These are phyloP conservation scores for Hyphopichia wangnamkhiaoensis DNA, from an alignment of 1,139 yeast species.

Conservation along the genomic window DNA sequence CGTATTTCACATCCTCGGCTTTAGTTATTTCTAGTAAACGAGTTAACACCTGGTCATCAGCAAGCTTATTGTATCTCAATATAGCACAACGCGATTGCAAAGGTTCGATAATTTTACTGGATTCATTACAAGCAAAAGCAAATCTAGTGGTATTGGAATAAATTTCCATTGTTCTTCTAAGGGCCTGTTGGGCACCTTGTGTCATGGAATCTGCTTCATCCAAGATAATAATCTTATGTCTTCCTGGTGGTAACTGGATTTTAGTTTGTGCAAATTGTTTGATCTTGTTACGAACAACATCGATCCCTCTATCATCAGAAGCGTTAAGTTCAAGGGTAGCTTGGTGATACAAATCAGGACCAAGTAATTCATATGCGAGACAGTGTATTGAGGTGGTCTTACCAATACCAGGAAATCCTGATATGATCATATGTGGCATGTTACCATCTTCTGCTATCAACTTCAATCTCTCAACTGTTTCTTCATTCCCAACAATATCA, in stretches of 20 bases:
- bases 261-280: constrained; percentile 95
- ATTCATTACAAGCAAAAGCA: constrained; percentile 96
- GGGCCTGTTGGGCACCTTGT: constrained; percentile 94
- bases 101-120: constrained; percentile 94
- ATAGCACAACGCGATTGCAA: constrained; percentile 96
- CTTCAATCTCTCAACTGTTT: constrained; percentile 80
- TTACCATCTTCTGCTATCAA: constrained; percentile 90
- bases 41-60: constrained; percentile 81
- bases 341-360: constrained; percentile 63
- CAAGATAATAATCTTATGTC: constrained; percentile 77
- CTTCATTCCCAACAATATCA: constrained; percentile 92
- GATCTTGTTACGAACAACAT: constrained; percentile 89
- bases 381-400: constrained; percentile 94
- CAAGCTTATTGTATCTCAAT: constrained; percentile 74
- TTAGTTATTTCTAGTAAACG: constrained; percentile 73
- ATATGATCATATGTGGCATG: constrained; percentile 93
- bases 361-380: constrained; percentile 81
- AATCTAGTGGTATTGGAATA: constrained; percentile 93
- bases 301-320: constrained; percentile 94
- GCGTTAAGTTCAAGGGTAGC: constrained; percentile 91
- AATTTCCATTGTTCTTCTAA: constrained; percentile 95
- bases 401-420: constrained; percentile 96
- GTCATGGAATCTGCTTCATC: constrained; percentile 99
- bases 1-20: constrained; percentile 70
- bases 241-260: constrained; percentile 52